Base-by-base conservation (phyloP, 768 basidiomycete genomes). In the Hirschioporus abietinus region DNA sequence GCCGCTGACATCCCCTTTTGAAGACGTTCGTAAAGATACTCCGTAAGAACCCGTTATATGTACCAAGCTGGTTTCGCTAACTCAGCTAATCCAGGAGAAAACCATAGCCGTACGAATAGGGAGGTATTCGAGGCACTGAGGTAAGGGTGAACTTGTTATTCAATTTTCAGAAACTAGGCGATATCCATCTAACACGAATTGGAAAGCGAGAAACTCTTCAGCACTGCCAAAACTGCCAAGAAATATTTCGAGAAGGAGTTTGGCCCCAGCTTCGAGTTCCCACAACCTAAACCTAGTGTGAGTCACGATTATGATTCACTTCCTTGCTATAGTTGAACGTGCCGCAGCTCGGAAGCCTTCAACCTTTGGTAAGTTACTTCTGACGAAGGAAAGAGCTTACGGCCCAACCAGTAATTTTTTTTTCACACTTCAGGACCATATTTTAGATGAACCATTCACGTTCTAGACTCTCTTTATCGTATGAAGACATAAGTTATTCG, bases 11-110 rank as follows among this genome's bases (percentile, higher is more conserved):
- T 18, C 30, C 2, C 30, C 30, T 25, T 58, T 1, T 18, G 7
- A 26, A 72, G 72, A 69, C 72, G 17, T 69, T 73, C 58, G 67
- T 63, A 1, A 64, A 67, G 12, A 68, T 69, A 4, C 58, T 73
- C 15, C 63, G 65, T 27, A 34, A 52, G 42, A 10, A 52, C 20
- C 4, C 42, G 12, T 6, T 20, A 15, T 36, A 15, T 35, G 10
- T 24, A 7, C n/a, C 7, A 9, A 10, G 20, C 17, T 52, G 9
- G 26, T 15, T 58, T 52, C 30, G 6, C 18, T 26, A 17, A 36
- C 18, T 26, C 25, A 30, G 2, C 4, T 8, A 30, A 30, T 12
- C 4, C 25, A 36, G 35, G 52, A 23, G 30, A 34, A 10, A 58
- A 42, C 34, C 23, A 20, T 18, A 20, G 7, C 25, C 36, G 34